Evolutionary conservation across 495 filamentous ascomycete genomes (phyloP).

Genomic region (Lophium mytilinum): DNA sequence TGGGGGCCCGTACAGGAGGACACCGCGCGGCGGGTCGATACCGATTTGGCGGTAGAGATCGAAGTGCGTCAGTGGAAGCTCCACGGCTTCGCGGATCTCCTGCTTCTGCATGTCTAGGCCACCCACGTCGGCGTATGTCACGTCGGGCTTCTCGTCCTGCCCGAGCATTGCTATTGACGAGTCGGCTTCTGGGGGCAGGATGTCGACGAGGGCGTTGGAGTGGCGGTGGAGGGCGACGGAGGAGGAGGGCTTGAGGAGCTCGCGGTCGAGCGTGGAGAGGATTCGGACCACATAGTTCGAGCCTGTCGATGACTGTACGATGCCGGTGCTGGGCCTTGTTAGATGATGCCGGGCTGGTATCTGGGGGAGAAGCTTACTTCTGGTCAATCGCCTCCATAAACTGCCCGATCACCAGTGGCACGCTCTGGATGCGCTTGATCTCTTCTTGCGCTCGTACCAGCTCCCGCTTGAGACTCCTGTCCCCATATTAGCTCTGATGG

Average conservation of each 20-base stretch:
- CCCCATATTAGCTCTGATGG: slow-evolving; percentile 4
- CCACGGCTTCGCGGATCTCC: slow-evolving; percentile 95
- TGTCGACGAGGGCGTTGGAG: slow-evolving; percentile 97
- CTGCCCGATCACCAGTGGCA: slow-evolving; percentile 94
- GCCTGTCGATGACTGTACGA: slow-evolving; percentile 95
- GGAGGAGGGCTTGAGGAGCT: slow-evolving; percentile 93
- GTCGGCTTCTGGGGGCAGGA: slow-evolving; percentile 94
- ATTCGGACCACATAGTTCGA: slow-evolving; percentile 99
- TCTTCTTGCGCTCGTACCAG: slow-evolving; percentile 96
- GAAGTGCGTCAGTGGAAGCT: slow-evolving; percentile 92
- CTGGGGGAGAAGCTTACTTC: slow-evolving; percentile 56
- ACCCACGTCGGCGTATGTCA: slow-evolving; percentile 96
- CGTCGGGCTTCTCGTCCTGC: slow-evolving; percentile 93
- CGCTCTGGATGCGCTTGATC: slow-evolving; percentile 98
- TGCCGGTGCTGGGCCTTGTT: slow-evolving; percentile 64
- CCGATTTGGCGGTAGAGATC: slow-evolving; percentile 97
- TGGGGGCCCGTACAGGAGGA: slow-evolving; percentile 90
- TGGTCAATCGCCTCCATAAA: slow-evolving; percentile 99
- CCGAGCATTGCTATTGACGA: slow-evolving; percentile 98
- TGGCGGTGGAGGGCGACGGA: slow-evolving; percentile 96
- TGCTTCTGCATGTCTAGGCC: slow-evolving; percentile 99
- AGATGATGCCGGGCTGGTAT: slow-evolving; percentile 2
- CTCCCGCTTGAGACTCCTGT: slow-evolving; percentile 90
- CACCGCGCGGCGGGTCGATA: slow-evolving; percentile 94
- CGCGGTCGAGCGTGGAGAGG: slow-evolving; percentile 94